Base-by-base conservation (phyloP, 331 rosid species). In the Saraca asoca region DNA sequence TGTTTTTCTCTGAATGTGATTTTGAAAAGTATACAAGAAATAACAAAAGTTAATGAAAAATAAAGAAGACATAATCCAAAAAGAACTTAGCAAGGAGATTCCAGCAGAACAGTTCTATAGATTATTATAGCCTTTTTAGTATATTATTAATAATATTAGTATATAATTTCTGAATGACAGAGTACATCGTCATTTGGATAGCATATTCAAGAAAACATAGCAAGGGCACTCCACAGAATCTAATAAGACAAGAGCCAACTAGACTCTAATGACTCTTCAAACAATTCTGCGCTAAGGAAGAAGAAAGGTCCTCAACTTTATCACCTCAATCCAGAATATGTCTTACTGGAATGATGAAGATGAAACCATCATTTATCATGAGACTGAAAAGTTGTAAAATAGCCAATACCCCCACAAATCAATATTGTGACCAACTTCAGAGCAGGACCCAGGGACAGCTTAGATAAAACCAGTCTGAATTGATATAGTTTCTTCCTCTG, bases 1-100 rank as follows among this genome's bases (percentile, higher is more conserved):
- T 34, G 98, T 93, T 85, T 90, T 93, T 67, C 91, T 88, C 98
- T 93, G 88, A 66, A 79, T 67, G 65, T 59, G 41, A 65, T 68
- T n/a, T 62, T 16, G 12, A 82, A 77, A 62, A 42, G 57, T 68
- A 49, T 72, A 49, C 63, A 62, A 68, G 55, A 54, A 59, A 64
- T 12, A 66, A 34, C 11, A 20, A 62, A 49, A 13, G 56, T 55
- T 45, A 71, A 34, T 51, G 19, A 66, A 57, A 24, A 15, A 45
- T 44, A 20, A 50, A 66, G 51, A 69, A n/a, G 18, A 11, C 52
- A 53, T 17, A 6, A 18, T 53, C 8, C 14, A 60, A 46, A 66
- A 55, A 66, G 48, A 42, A 12, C 18, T 12, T 48, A 7, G 16
- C 11, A 50, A 61, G 5, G 31, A 13, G 15, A 14, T 7, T 41